Evolutionary conservation across 345 rosid genomes (phyloP), one percentile per base, ranked within the genome.

Genomic region (Hevea brasiliensis): DNA sequence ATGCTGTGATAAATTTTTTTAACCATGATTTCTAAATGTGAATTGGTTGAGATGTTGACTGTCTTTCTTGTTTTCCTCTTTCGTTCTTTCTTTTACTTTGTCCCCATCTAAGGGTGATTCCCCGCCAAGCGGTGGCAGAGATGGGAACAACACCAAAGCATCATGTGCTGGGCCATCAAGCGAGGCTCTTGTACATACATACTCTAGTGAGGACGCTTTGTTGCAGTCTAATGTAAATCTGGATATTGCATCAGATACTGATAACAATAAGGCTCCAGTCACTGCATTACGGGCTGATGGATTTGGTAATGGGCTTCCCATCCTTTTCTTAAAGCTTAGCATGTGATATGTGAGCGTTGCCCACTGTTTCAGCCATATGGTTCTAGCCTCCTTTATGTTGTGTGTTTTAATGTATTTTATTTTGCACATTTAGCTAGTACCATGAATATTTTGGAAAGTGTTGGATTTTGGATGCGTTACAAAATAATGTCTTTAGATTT

Each of bases 281-380:
- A 26, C 1, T 8, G 70, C 45, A 64, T 42, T 48, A 54, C 45
- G 2, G 48, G 50, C 68, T 68, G 24, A 29, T 18, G 53, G 57
- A 74, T 29, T 75, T 13, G 79, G 80, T 83, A 77, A 68, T 42
- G 14, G 11, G 0, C 45, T 61, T 74, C 42, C 37, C 48, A 60
- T 60, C 44, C 54, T 24, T 18, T 55, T 72, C 35, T 70, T 21
- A 44, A 65, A 71, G 66, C 47, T 67, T 0, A 3, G 12, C 2
- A 1, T 8, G 21, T 53, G 9, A 42, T 41, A 24, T 23, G 18
- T 18, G 44, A 44, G 68, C 21, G 29, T 51, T 45, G 53, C 7
- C 62, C 54, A 32, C 26, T 68, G 60, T 26, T 67, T 6, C 14
- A 74, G 42, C 41, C 70, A 13, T 69, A 67, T 61, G 26, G 47